phyloP scores from a whole-genome alignment of 1,284 basidiomycete genomes.

The Ceratobasidium sp. region DNA sequence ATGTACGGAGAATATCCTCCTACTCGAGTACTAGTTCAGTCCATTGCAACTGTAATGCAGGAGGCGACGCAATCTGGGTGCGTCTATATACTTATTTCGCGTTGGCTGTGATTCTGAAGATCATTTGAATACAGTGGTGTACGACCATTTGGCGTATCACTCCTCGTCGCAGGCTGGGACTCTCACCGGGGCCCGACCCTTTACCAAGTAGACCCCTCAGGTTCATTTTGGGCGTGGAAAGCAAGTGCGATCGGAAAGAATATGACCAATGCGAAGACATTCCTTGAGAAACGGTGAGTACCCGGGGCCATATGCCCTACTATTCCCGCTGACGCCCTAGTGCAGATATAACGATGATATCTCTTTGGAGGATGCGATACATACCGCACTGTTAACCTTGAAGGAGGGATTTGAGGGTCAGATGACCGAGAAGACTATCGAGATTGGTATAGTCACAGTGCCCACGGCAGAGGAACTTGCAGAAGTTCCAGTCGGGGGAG shows the following conservation, averaged over 20 bases:
- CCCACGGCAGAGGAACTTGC: conserved; percentile 75
- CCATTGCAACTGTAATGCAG: conserved; percentile 98
- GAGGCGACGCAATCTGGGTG: conserved; percentile 98
- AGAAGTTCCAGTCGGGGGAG: conserved; percentile 56
- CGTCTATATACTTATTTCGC: conserved; percentile 46
- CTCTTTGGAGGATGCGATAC: conserved; percentile 97
- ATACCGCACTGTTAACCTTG: conserved; percentile 96
- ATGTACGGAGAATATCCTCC: conserved; percentile 99
- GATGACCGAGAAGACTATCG: conserved; percentile 99
- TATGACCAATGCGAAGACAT: conserved; percentile 99
- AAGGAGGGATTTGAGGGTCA: conserved; percentile 99
- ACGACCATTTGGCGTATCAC: conserved; percentile 94
- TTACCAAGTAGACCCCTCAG: conserved; percentile 99
- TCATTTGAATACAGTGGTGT: conserved; percentile 74
- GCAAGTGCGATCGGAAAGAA: conserved; percentile 99
- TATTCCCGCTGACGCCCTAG: not conserved
- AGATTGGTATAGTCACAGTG: conserved; percentile 94
- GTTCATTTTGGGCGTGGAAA: conserved; percentile 99
- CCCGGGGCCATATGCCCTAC: not conserved
- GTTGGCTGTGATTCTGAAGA: not conserved
- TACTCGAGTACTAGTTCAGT: conserved; percentile 94
- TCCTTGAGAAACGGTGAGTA: conserved; percentile 92
- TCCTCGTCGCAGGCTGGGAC: conserved; percentile 97
- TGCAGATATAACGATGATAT: conserved; percentile 98
- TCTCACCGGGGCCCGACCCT: conserved; percentile 87